A percentile compares a stretch with the other conserved stretches of the same genome.
phyloP scores from a whole-genome alignment of 495 filamentous ascomycete genomes.

The Penicillium macrosclerotiorum region DNA sequence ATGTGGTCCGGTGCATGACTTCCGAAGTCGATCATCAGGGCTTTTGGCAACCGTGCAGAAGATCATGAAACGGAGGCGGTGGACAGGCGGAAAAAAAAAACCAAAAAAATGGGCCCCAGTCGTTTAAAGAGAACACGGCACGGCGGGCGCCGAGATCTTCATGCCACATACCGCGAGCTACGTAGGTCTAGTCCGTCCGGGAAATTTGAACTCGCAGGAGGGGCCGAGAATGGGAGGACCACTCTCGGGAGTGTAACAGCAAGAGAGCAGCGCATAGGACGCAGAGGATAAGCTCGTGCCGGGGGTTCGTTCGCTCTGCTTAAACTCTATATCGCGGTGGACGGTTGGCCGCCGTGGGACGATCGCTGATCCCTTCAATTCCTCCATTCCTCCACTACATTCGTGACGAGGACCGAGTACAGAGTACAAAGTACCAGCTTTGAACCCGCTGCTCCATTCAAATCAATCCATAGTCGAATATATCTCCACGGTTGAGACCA shows the following conservation, averaged over 20 bases:
- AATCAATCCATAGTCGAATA: too few species aligned
- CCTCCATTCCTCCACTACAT: too few species aligned
- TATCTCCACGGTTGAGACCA: too few species aligned
- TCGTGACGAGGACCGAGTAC: too few species aligned
- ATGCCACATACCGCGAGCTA: slow-evolving; percentile 12
- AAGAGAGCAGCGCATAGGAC: too few species aligned
- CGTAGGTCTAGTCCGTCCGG: neutral
- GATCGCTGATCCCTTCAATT: too few species aligned
- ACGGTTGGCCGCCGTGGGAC: too few species aligned
- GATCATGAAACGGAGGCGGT: slow-evolving; percentile 6
- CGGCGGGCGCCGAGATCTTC: slow-evolving; percentile 28
- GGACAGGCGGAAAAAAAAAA: neutral
- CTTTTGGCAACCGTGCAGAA: slow-evolving; percentile 13
- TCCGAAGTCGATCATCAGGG: slow-evolving; percentile 33
- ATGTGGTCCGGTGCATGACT: slow-evolving; percentile 33
- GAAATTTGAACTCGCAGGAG: neutral
- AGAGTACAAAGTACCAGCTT: too few species aligned
- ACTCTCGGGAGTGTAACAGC: too few species aligned
- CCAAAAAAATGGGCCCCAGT: neutral
- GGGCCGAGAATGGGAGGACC: neutral
- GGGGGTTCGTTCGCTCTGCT: too few species aligned
- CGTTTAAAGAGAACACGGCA: slow-evolving; percentile 14
- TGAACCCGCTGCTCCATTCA: too few species aligned
- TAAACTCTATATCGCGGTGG: too few species aligned
- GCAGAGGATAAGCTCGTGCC: slow-evolving; percentile 1